Conservation (phyloP, 768 basidiomycete genomes). For the Phaeotremella fagi region DNA sequence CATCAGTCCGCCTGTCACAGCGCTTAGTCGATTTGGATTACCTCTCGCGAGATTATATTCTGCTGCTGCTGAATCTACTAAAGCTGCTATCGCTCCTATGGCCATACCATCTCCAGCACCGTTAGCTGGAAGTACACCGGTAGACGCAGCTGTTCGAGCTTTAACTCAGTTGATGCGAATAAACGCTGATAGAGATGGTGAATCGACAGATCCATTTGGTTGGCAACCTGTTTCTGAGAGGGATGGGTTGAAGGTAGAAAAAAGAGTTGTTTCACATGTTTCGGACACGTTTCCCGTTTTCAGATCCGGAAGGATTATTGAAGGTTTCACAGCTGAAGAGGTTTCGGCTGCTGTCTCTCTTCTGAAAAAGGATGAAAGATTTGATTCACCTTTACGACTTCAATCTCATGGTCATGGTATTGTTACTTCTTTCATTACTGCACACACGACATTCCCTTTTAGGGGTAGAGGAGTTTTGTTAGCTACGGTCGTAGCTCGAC, state of each 20-base stretch:
- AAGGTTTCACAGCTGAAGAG: conserved; percentile 90
- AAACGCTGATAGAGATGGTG: conserved; percentile 54
- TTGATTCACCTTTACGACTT: conserved; percentile 64
- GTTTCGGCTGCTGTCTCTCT: conserved; percentile 65
- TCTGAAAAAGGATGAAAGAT: conserved; percentile 68
- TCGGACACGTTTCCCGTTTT: conserved; percentile 78
- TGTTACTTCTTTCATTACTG: conserved; percentile 65
- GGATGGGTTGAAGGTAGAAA: conserved; percentile 64
- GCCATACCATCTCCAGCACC: conserved; percentile 14
- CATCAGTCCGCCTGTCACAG: conserved; percentile 4
- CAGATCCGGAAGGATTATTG: conserved; percentile 82
- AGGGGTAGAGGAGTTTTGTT: conserved; percentile 80
- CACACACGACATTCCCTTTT: conserved; percentile 82
- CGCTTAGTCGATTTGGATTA: conserved; percentile 14
- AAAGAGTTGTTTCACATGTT: conserved; percentile 68
- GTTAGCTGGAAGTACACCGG: conserved; percentile 19
- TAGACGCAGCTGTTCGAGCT: conserved; percentile 63
- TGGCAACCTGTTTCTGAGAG: conserved; percentile 78
- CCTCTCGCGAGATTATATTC: conserved; percentile 39
- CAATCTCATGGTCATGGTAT: conserved; percentile 74
- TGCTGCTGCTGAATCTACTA: conserved; percentile 37
- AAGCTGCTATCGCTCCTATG: conserved; percentile 44
- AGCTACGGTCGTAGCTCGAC: conserved; percentile 63
- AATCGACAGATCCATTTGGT: conserved; percentile 54
- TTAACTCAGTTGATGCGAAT: conserved; percentile 72